Percentiles rank a stretch among this genome's conserved stretches.
Conservation (phyloP, 805 yeast species). For the Ogataea corticis region DNA sequence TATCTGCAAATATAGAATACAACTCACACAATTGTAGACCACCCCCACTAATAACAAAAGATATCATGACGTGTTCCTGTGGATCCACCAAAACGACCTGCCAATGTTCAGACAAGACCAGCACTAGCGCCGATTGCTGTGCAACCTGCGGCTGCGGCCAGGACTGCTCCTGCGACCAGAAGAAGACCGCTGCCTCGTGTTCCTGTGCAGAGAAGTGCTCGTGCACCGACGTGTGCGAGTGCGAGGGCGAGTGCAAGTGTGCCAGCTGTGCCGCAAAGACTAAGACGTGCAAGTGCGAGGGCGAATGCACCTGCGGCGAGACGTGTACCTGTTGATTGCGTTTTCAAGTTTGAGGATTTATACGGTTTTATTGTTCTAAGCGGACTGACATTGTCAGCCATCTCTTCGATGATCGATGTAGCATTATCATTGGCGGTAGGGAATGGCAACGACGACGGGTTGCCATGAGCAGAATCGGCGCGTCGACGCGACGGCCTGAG, state of each 20-base stretch:
- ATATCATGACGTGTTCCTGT: constrained; percentile 11
- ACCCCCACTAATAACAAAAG: not conserved
- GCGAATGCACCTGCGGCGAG: constrained; percentile 7
- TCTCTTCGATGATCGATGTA: no score
- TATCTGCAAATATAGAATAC: no score
- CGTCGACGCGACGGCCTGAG: no score
- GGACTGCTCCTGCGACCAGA: constrained; percentile 9
- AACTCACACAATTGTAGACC: no score
- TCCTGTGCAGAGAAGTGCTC: constrained; percentile 1
- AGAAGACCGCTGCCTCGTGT: no score
- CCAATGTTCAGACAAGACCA: constrained; percentile 6
- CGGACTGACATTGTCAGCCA: no score
- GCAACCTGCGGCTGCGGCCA: constrained; percentile 7
- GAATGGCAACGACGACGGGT: no score
- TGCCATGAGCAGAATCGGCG: no score
- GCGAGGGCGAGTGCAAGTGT: constrained; percentile 16
- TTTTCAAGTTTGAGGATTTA: not conserved
- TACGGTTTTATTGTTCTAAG: no score
- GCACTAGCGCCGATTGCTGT: not conserved
- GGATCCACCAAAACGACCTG: constrained; percentile 4
- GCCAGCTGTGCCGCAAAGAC: constrained; percentile 6
- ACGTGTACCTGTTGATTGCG: not conserved
- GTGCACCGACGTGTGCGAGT: constrained; percentile 9
- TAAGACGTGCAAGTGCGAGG: constrained; percentile 11
- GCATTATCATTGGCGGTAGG: no score